Evolutionary conservation across 345 rosid genomes (phyloP).

Genomic region (Dimocarpus longan): DNA sequence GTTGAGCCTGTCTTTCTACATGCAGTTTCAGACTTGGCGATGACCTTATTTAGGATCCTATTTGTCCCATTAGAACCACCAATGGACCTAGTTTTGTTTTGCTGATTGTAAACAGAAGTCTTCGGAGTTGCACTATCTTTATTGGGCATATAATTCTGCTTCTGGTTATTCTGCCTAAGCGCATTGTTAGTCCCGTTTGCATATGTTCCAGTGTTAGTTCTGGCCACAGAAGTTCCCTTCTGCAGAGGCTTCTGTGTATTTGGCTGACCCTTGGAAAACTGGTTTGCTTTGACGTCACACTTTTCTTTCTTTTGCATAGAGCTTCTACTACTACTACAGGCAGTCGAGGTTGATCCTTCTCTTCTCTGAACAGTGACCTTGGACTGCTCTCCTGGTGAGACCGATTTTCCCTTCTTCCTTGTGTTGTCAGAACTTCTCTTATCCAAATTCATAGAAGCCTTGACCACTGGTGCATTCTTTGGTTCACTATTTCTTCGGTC

Average conservation of each 20-base stretch:
- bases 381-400: slow-evolving; percentile 42
- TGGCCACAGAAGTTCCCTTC: slow-evolving; percentile 41
- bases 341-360: slow-evolving; percentile 36
- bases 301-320: slow-evolving; percentile 50
- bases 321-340: slow-evolving; percentile 27
- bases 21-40: slow-evolving; percentile 34
- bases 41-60: slow-evolving; percentile 44
- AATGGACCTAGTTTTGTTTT: slow-evolving; percentile 35
- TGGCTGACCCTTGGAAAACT: slow-evolving; percentile 38
- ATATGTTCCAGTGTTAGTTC: slow-evolving; percentile 15
- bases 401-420: slow-evolving; percentile 48
- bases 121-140: slow-evolving; percentile 41
- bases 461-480: slow-evolving; percentile 27
- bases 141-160: slow-evolving; percentile 55
- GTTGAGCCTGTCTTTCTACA: slow-evolving; percentile 40
- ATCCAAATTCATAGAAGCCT: slow-evolving; percentile 25
- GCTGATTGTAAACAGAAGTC: slow-evolving; percentile 41
- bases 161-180: slow-evolving; percentile 67
- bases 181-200: slow-evolving; percentile 36
- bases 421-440: slow-evolving; percentile 38
- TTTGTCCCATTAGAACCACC: slow-evolving; percentile 37
- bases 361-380: slow-evolving; percentile 49
- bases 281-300: slow-evolving; percentile 41
- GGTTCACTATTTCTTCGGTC: slow-evolving; percentile 37
- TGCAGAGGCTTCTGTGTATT: slow-evolving; percentile 33